phyloP scores from a whole-genome alignment of 2,329 filamentous ascomycete genomes.

The Talaromyces sp. region DNA sequence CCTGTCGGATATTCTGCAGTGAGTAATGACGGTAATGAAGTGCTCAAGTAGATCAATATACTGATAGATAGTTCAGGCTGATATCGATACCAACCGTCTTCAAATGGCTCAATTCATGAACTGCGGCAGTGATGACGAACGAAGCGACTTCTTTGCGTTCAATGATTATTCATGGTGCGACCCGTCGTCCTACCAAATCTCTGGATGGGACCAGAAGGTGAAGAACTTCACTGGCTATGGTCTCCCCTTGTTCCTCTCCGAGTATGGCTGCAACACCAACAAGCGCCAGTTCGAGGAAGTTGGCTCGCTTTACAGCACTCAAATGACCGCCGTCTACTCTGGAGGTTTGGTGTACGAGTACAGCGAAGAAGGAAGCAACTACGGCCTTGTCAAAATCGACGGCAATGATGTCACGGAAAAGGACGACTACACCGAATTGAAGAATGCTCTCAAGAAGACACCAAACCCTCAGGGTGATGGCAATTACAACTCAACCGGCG shows the following conservation, averaged over 20 bases:
- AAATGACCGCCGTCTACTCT: conserved; percentile 90
- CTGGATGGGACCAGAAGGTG: conserved; percentile 85
- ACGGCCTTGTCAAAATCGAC: conserved; percentile 68
- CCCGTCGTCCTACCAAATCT: conserved; percentile 66
- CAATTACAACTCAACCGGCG: conserved; percentile 53
- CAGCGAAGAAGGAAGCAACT: conserved; percentile 74
- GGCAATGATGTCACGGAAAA: conserved; percentile 53
- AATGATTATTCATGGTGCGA: conserved; percentile 79
- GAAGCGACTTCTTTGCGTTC: conserved; percentile 84
- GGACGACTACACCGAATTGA: conserved; percentile 58
- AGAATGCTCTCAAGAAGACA: conserved; percentile 47
- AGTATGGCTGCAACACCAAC: conserved; percentile 86
- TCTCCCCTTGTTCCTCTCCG: conserved; percentile 87
- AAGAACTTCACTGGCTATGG: conserved; percentile 82
- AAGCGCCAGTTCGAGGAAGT: conserved; percentile 78
- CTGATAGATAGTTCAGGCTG: conserved; percentile 48
- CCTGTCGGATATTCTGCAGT: conserved; percentile 67
- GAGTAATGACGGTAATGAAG: conserved; percentile 14
- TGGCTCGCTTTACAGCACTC: conserved; percentile 65
- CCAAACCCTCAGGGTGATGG: conserved; percentile 52
- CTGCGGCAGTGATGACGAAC: conserved; percentile 76
- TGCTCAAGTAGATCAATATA: background rate
- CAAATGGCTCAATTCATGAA: conserved; percentile 91
- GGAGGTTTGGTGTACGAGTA: conserved; percentile 97
- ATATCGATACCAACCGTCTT: conserved; percentile 78